Conservation (phyloP, 495 filamentous ascomycete genomes). For the Massariosphaeria phaeospora region DNA sequence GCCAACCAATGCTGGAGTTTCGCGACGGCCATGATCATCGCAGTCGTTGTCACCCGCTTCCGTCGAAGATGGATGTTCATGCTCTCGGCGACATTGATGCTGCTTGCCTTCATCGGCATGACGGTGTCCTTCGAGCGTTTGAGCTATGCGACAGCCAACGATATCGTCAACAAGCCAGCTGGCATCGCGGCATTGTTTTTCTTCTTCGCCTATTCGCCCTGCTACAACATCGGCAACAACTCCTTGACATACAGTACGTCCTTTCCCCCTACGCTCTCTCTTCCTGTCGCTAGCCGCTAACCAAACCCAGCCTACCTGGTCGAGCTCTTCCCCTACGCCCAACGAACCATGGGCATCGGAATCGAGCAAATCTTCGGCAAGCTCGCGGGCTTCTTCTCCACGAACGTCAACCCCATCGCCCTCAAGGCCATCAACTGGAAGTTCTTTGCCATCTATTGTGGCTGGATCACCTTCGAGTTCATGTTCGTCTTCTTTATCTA, state of each 20-base stretch:
- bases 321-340: conserved; percentile 24
- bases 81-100: conserved; percentile 11
- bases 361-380: conserved; percentile 23
- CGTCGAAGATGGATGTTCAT: conserved; percentile 32
- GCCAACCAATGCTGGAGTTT: conserved; percentile 32
- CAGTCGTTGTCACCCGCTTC: conserved; percentile 29
- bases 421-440: conserved; percentile 38
- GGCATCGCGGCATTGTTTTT: conserved; percentile 28
- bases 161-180: conserved; percentile 5
- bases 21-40: conserved; percentile 18
- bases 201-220: conserved; percentile 21
- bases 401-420: conserved; percentile 48
- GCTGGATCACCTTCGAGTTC: conserved; percentile 34
- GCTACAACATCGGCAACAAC: conserved; percentile 28
- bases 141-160: not conserved
- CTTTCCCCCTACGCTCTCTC: not conserved
- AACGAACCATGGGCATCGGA: conserved; percentile 21
- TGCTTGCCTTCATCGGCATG: conserved; percentile 30
- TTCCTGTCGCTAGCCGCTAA: not conserved
- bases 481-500: conserved; percentile 34
- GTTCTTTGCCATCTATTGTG: conserved; percentile 36
- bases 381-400: conserved; percentile 26
- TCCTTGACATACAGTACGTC: conserved; percentile 23
- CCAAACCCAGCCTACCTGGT: conserved; percentile 18
- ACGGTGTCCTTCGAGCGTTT: conserved; percentile 27